Base-by-base conservation (phyloP, 257 asterid species). In the Gardenia jasminoides region DNA sequence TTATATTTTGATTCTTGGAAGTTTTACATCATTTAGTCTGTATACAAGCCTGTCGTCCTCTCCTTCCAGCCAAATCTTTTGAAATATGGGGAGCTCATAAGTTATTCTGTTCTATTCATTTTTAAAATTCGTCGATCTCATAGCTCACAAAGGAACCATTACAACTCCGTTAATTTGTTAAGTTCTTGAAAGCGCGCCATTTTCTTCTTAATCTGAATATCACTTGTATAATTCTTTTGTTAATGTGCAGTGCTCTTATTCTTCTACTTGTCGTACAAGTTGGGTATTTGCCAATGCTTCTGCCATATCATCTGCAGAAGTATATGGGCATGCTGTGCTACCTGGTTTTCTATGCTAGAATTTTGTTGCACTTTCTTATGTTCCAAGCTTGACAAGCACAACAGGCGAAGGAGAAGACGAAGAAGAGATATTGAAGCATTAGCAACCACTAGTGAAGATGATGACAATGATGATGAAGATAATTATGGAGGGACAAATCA, bases 261-360 rank as follows among this genome's bases (percentile, higher is more conserved):
- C 90, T 84, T 92, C 67, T 94, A 88, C 75, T 82, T 94, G n/a
- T n/a, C 90, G 41, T 90, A 80, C 92, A 91, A 88, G 84, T 77
- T 94, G 86, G 97, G 97, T 12, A 88, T 94, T 79, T 89, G 91
- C 78, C 92, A 86, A 77, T 92, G 97, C 90, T 84, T 92, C 65
- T 87, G 90, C 75, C 88, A 54, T 59, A 83, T 77, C 20, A 66
- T 89, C 30, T 88, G 85, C 67, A 84, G 90, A 86, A 52, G 83
- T 30, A 69, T 79, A 31, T 86, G 91, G 90, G 89, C 92, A 36
- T 88, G 89, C 69, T 88, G 88, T 56, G 69, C 88, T 0, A 82
- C 91, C 17, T 91, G 82, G 46, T 88, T 92, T 82, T 85, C 89
- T 0, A 59, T 84, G 19, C 7, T 88, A n/a, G 84, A 86, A 65